These are phyloP conservation scores for Chaetomidium leptoderma DNA, from an alignment of 495 filamentous ascomycete genomes.

Conservation along the genomic window DNA sequence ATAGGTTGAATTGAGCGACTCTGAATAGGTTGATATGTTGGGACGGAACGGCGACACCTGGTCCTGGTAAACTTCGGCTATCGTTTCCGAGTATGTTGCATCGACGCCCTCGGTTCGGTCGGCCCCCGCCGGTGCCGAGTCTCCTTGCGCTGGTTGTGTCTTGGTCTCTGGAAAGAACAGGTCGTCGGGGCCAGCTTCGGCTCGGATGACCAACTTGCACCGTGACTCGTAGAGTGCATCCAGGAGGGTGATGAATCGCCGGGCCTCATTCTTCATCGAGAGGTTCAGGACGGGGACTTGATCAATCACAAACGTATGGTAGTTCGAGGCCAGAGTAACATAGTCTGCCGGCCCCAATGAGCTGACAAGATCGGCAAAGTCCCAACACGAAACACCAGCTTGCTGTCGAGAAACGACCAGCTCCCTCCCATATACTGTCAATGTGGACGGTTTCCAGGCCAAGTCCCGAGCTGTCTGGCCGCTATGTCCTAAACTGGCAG, in stretches of 20 bases:
- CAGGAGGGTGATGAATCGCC: constrained; percentile 65
- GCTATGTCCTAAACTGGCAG: neutral
- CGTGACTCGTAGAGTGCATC: constrained; percentile 68
- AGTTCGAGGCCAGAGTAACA: constrained; percentile 63
- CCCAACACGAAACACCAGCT: constrained; percentile 49
- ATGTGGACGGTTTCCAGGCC: constrained; percentile 45
- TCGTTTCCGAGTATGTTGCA: constrained; percentile 60
- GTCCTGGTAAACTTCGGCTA: constrained; percentile 68
- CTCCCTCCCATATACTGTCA: constrained; percentile 58
- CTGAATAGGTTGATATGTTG: constrained; percentile 58
- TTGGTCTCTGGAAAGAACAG: constrained; percentile 64
- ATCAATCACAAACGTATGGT: constrained; percentile 63
- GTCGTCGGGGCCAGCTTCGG: constrained; percentile 56
- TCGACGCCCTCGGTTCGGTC: constrained; percentile 33
- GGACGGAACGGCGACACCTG: constrained; percentile 64
- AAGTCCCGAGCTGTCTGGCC: neutral
- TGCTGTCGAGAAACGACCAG: constrained; percentile 50
- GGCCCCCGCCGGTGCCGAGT: neutral
- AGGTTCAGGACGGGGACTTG: constrained; percentile 54
- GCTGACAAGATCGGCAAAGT: constrained; percentile 56
- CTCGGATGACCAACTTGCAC: constrained; percentile 58
- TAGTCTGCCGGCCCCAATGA: constrained; percentile 67
- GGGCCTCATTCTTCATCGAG: constrained; percentile 64
- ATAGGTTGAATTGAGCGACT: constrained; percentile 38
- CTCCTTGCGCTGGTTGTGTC: neutral